These are phyloP conservation scores for Smittium culicis DNA, from an alignment of 371 early-diverging fungal genomes.

Conservation along the genomic window DNA sequence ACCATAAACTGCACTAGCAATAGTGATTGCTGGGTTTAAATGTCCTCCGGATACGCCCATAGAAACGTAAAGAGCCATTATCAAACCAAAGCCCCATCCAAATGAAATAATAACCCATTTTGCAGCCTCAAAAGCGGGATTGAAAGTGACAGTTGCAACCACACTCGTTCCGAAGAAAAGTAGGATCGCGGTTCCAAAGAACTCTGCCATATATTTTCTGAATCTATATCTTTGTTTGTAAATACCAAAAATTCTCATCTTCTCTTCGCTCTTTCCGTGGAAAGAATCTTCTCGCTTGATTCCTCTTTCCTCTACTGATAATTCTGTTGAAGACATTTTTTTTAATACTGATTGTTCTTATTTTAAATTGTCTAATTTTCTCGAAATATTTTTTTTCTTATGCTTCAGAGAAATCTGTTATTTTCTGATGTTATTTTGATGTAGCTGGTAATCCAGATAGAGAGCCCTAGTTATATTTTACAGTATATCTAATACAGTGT, in stretches of 20 bases:
- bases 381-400: too few species aligned
- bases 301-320: not conserved
- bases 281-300: not conserved
- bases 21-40: conserved; percentile 65
- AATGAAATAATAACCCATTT: conserved; percentile 33
- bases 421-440: too few species aligned
- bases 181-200: conserved; percentile 60
- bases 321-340: not conserved
- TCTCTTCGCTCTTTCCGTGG: not conserved
- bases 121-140: conserved; percentile 8
- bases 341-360: too few species aligned
- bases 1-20: conserved; percentile 50
- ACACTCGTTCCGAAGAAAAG: conserved; percentile 53
- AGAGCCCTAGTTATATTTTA: too few species aligned
- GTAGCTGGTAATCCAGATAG: too few species aligned
- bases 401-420: too few species aligned
- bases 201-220: conserved; percentile 64
- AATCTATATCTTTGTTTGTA: conserved; percentile 22
- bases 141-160: conserved; percentile 28
- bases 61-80: conserved; percentile 44
- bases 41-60: conserved; percentile 70
- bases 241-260: not conserved
- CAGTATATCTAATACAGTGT: too few species aligned
- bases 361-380: too few species aligned
- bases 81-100: conserved; percentile 44